Evolutionary conservation across 2,329 filamentous ascomycete genomes (phyloP), one percentile per base, ranked within the genome.

Genomic region (Alternaria sp.): DNA sequence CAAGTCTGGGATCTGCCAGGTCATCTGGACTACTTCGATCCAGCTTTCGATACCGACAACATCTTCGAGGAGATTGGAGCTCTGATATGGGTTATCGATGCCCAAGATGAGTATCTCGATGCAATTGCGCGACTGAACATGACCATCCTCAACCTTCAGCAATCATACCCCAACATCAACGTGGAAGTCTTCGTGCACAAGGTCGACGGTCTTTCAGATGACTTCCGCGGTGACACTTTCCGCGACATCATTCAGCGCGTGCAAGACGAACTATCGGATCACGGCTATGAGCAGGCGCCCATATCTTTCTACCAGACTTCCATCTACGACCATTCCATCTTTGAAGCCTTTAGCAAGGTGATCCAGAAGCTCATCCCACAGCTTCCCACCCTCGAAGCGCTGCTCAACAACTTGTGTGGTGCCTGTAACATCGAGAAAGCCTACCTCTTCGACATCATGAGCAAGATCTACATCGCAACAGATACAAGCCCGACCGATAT

Each of bases 131-230:
- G 93, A 9, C 88, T 99, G 26, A 97, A 97, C 80, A 86, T 89
- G 58, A 97, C 94, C 8, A 97, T 98, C 66, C 85, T 97, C 61
- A 92, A 93, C 68, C 88, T 99, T 2, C 93, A 97, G 77, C 89
- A 93, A 69, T 89, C 89, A 64, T 97, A 97, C 77, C 94, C 95
- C 3, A 91, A 93, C 76, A 96, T 98, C 82, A 97, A 97, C 80
- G 92, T 99, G 69, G 95, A 98, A 78, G 95, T 99, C 54, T 98
- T 99, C 81, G 97, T 99, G 73, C 96, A 99, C 86, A 99, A 99
- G 80, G 95, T 97, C 32, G 96, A 99, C 77, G 95, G 94, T n/a
- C 86, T 99, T 15, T 96, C 93, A 26, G 96, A 98, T 70, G 96
- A 99, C 80, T 98, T 96, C 84, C 94, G 96, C 77, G 89, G 94